Evolutionary conservation across 108 stramenopile genomes (phyloP).

Genomic region (Nannochloropsis granulata): DNA sequence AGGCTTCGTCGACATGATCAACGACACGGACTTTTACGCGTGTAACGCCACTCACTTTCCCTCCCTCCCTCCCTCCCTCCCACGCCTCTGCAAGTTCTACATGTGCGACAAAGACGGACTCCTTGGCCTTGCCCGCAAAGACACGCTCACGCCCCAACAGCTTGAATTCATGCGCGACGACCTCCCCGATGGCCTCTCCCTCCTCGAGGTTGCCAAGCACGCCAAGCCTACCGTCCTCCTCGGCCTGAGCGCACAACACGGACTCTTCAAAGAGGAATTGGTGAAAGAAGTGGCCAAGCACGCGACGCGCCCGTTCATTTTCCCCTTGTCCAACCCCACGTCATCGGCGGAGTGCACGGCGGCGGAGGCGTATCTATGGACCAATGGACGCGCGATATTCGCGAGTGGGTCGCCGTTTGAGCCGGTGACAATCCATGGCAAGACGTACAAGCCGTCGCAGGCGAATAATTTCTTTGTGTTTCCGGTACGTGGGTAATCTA

Average conservation of each 20-base stretch:
- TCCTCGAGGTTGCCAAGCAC: conserved; percentile 1
- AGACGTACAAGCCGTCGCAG: conserved; percentile 11
- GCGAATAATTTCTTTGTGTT: conserved; percentile 35
- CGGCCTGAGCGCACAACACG: not conserved
- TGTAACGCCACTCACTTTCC: too few species aligned
- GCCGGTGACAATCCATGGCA: conserved; percentile 44
- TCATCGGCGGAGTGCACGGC: conserved; percentile 88
- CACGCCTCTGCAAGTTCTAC: not conserved
- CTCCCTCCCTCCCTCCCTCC: not conserved
- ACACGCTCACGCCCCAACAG: not conserved
- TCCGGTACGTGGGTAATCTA: not conserved
- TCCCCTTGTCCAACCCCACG: conserved; percentile 93
- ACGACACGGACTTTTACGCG: too few species aligned
- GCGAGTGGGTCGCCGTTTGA: conserved; percentile 73
- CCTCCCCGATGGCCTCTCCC: not conserved
- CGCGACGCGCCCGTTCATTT: conserved; percentile 71
- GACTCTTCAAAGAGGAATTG: not conserved
- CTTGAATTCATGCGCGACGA: not conserved
- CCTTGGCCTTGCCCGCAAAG: not conserved
- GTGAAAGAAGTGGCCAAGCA: conserved; percentile 49
- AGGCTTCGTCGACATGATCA: too few species aligned
- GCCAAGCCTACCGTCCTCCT: not conserved
- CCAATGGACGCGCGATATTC: conserved; percentile 75
- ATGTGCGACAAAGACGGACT: not conserved
- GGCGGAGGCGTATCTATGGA: conserved; percentile 92